phyloP scores from a whole-genome alignment of 306 rosid species.

The Cicer yamashitae region DNA sequence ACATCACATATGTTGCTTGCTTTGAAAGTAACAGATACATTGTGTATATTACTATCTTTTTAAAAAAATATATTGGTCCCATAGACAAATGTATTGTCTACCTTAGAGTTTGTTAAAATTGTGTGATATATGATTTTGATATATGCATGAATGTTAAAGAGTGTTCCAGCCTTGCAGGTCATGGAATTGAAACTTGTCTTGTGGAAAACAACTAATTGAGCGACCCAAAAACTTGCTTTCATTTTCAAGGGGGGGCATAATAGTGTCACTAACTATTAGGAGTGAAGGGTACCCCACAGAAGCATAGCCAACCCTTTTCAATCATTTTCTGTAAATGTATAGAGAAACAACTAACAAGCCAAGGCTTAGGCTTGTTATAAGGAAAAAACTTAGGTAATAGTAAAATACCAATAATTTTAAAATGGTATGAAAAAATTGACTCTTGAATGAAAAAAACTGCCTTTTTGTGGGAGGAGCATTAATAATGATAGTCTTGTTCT shows the following conservation, averaged over 20 bases:
- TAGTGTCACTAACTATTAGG: constrained; percentile 41
- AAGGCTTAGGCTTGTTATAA: neutral
- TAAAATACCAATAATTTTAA: no score
- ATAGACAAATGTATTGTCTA: constrained; percentile 31
- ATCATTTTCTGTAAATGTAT: neutral
- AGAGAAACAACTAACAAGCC: constrained; percentile 1
- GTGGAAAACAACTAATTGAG: constrained; percentile 3
- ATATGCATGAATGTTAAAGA: constrained; percentile 49
- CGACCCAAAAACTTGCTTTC: constrained; percentile 22
- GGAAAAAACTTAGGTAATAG: neutral
- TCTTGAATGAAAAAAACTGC: no score
- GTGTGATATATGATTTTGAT: constrained; percentile 27
- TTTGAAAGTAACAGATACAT: constrained; percentile 36
- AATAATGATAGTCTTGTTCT: no score
- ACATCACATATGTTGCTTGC: constrained; percentile 9
- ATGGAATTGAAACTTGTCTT: constrained; percentile 40
- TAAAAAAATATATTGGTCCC: neutral
- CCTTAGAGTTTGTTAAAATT: constrained; percentile 29
- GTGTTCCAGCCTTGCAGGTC: constrained; percentile 39
- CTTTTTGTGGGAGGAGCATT: no score
- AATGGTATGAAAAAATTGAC: no score
- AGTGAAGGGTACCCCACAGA: constrained; percentile 29
- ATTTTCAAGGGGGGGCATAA: constrained; percentile 42
- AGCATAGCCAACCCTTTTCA: constrained; percentile 7
- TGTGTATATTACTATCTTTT: constrained; percentile 1